A percentile compares a stretch with the other conserved stretches of the same genome.
These are phyloP conservation scores for Fraxinus paxiana DNA, from an alignment of 305 asterid genomes.

Conservation along the genomic window DNA sequence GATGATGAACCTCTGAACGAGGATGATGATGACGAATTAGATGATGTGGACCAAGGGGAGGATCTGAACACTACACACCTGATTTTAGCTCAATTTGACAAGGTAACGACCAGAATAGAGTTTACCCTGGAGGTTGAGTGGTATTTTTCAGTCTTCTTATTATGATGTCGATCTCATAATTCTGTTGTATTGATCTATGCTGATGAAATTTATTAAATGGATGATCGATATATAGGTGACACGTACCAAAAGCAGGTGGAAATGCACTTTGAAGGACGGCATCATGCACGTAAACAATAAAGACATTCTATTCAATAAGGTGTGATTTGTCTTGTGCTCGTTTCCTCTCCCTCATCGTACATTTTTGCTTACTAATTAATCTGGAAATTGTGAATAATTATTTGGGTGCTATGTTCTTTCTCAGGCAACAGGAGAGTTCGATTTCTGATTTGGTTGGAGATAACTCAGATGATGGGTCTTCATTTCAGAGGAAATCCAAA, in stretches of 20 bases:
- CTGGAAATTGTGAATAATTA: neutral
- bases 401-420: slow-evolving; percentile 21
- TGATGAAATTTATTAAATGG: neutral
- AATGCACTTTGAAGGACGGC: slow-evolving; percentile 91
- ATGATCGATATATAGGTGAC: slow-evolving; percentile 56
- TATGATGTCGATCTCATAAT: neutral
- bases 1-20: slow-evolving; percentile 92
- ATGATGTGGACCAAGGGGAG: slow-evolving; percentile 80
- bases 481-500: slow-evolving; percentile 26
- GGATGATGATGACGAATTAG: slow-evolving; percentile 84
- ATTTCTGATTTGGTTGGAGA: slow-evolving; percentile 53
- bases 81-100: slow-evolving; percentile 92
- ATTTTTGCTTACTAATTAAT: neutral
- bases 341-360: neutral
- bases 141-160: neutral
- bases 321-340: slow-evolving; percentile 6
- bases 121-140: neutral
- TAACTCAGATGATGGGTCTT: slow-evolving; percentile 14
- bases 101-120: slow-evolving; percentile 37
- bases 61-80: slow-evolving; percentile 75
- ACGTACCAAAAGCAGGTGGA: slow-evolving; percentile 98
- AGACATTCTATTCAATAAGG: slow-evolving; percentile 95
- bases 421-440: slow-evolving; percentile 88
- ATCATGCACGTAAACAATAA: slow-evolving; percentile 93
- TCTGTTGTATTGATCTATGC: neutral